These are phyloP conservation scores for Colletotrichum lentis DNA, from an alignment of 2,329 filamentous ascomycete species.

Conservation along the genomic window DNA sequence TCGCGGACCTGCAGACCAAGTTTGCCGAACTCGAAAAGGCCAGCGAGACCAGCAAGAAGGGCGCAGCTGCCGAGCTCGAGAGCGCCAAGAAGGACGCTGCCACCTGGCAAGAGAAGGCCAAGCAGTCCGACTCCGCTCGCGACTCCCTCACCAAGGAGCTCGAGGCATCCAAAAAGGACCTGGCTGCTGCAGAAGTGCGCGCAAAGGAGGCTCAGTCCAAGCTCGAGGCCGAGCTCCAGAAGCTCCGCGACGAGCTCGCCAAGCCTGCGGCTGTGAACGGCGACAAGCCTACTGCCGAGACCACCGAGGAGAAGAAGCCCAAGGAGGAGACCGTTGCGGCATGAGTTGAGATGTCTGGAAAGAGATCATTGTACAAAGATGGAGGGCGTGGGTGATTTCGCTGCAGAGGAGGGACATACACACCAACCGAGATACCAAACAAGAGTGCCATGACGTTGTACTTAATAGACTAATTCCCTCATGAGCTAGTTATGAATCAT, in stretches of 20 bases:
- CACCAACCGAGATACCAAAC: slow-evolving; percentile 22
- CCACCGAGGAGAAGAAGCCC: slow-evolving; percentile 21
- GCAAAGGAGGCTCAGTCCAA: slow-evolving; percentile 35
- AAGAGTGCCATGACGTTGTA: slow-evolving; percentile 22
- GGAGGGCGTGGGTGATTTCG: not conserved
- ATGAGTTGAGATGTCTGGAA: slow-evolving; percentile 4
- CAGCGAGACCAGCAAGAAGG: slow-evolving; percentile 17
- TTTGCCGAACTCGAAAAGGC: slow-evolving; percentile 30
- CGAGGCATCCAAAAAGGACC: slow-evolving; percentile 42
- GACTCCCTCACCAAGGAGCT: slow-evolving; percentile 37
- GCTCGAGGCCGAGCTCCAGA: slow-evolving; percentile 41
- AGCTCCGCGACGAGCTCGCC: slow-evolving; percentile 45
- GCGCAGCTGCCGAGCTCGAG: slow-evolving; percentile 27
- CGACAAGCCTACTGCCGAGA: slow-evolving; percentile 48
- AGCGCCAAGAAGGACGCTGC: slow-evolving; percentile 30
- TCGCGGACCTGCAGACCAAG: slow-evolving; percentile 24
- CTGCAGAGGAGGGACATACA: not conserved
- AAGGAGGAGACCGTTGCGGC: slow-evolving; percentile 39
- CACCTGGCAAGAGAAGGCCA: slow-evolving; percentile 28
- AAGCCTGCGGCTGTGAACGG: slow-evolving; percentile 50
- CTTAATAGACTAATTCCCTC: slow-evolving; percentile 29
- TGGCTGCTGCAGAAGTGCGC: slow-evolving; percentile 38
- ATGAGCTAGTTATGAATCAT: slow-evolving; percentile 29
- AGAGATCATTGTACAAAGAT: slow-evolving; percentile 27
- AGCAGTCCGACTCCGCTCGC: slow-evolving; percentile 18